Evolutionary conservation across 2,329 filamentous ascomycete species (phyloP), one percentile per base, ranked within the genome.

Genomic region (Fusarium camptoceras): DNA sequence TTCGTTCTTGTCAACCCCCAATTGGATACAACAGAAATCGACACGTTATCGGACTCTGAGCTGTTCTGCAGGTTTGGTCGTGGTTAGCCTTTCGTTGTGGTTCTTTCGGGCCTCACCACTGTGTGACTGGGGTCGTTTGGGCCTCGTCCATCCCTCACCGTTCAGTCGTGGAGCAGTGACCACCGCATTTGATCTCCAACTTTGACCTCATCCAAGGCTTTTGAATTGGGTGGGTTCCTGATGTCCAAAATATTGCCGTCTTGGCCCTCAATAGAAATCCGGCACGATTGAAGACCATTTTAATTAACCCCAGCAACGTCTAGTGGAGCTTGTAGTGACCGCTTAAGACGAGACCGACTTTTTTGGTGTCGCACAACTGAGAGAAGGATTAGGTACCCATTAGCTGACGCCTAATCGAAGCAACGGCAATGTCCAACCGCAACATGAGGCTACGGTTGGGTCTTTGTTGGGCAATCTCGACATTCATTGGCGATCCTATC

Each of bases 261-360:
- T 70, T 70, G 60, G 55, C 61, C 57, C 42, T 70, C 63, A 59
- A 71, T 68, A 61, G 47, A 66, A 64, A 66, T 41, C 49, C 22
- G 56, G 49, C 43, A 56, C 49, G 49, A 41, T 48, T 48, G 43
- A 55, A 50, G 42, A 49, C 72, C 61, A 73, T 55, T 65, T 59
- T 42, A 55, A 65, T 59, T 42, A 55, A 65, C 55, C 55, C 50
- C 53, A 37, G 60, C 42, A 64, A 65, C 48, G 18, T 55, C 43
- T 34, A 44, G 73, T 76, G 73, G 73, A 73, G 66, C 71, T 60
- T 31, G 25, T 18, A n/a, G 59, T 67, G 63, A 68, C 55, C 58
- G 63, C 59, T 57, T 43, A 68, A 55, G 56, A 62, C 57, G 71
- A 72, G 71, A 74, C 73, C 73, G 73, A 71, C 71, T 70, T 76